A percentile compares a stretch with the other conserved stretches of the same genome.
phyloP scores from a whole-genome alignment of 2,329 filamentous ascomycete genomes.

The Biscogniauxia sp. region DNA sequence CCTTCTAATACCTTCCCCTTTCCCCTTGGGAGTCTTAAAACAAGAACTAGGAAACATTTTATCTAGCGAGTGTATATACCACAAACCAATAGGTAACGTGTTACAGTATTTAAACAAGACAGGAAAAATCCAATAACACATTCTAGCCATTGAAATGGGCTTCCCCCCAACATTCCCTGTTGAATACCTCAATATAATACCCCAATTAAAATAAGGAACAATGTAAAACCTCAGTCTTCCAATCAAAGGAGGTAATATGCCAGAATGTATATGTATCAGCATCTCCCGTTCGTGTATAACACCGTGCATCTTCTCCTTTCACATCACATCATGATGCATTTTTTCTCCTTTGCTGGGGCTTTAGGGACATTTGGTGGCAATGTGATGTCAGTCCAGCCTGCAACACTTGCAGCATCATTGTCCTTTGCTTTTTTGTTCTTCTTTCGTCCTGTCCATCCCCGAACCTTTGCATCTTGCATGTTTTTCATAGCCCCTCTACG shows the following conservation, averaged over 20 bases:
- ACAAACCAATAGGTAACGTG: neutral
- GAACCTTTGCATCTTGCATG: slow-evolving; percentile 57
- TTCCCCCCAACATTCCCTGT: too few species aligned
- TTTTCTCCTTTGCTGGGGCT: slow-evolving; percentile 40
- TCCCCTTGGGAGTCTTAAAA: neutral
- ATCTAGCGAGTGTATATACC: neutral
- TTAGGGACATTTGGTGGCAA: slow-evolving; percentile 27
- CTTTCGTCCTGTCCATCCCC: slow-evolving; percentile 50
- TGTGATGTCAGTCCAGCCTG: slow-evolving; percentile 54
- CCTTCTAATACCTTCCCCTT: neutral
- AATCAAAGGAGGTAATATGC: neutral
- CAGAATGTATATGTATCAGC: neutral
- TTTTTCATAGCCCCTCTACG: slow-evolving; percentile 62
- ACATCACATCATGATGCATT: slow-evolving; percentile 54
- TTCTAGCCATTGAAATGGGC: neutral
- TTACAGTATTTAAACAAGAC: neutral
- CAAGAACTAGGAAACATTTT: neutral
- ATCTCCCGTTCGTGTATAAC: neutral
- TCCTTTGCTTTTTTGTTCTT: slow-evolving; percentile 36
- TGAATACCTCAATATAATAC: too few species aligned
- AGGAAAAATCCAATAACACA: neutral
- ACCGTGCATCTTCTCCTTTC: neutral
- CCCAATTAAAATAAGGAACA: too few species aligned
- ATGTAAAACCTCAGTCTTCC: too few species aligned
- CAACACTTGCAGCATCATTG: slow-evolving; percentile 42